Conservation (phyloP, 345 rosid species). For the Excoecaria agallocha region DNA sequence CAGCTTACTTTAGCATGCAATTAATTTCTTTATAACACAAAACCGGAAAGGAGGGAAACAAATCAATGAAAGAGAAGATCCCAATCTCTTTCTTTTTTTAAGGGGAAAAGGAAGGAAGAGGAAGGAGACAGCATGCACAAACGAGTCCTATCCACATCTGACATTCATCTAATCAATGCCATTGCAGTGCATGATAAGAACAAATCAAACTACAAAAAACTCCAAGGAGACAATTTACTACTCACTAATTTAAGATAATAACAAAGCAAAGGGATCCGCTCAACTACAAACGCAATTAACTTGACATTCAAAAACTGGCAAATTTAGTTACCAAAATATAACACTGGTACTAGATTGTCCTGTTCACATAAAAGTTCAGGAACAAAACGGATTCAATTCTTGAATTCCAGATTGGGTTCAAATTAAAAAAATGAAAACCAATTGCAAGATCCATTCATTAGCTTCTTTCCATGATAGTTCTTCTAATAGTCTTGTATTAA, state of each 20-base stretch:
- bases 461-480: not conserved
- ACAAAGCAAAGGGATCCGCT: not conserved
- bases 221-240: not conserved
- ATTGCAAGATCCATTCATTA: no score
- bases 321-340: no score
- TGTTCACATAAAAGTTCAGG: no score
- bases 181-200: not conserved
- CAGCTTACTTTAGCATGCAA: conserved; percentile 1
- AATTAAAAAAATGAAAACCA: no score
- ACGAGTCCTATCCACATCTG: not conserved
- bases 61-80: not conserved
- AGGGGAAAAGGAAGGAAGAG: not conserved
- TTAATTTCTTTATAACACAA: no score
- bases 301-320: no score
- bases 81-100: no score
- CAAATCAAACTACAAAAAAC: not conserved
- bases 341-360: no score
- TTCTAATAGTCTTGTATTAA: not conserved
- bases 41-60: not conserved
- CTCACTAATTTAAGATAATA: not conserved
- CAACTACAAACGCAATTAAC: no score
- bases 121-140: not conserved
- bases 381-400: no score
- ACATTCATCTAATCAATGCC: not conserved
- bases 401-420: no score